Base-by-base conservation (phyloP, 768 basidiomycete genomes). In the Lentinula sp. region DNA sequence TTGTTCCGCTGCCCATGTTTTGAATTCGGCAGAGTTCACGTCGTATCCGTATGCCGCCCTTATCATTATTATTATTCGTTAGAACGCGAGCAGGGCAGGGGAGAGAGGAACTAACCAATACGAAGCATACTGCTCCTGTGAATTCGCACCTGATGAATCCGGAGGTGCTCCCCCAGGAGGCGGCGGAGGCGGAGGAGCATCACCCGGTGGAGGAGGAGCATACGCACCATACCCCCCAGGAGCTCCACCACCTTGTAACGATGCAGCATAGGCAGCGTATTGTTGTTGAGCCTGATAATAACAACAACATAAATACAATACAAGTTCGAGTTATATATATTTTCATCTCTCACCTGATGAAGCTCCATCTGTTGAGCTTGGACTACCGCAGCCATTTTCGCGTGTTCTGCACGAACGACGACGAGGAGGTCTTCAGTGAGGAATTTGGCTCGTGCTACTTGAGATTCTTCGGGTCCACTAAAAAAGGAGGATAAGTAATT, bases 21-120 rank as follows among this genome's bases (percentile, higher is more conserved):
- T 91, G 71, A 92, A 93, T 66, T 91, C 83, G 1, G 80, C 68
- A 3, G 91, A 89, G 69, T 92, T 93, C 62, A 92, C 87, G 66
- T 93, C 91, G 71, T 93, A 93, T 10, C 91, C 91, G 67, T 90
- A 91, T 5, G 87, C 86, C 62, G 91, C 87, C 91, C 91, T 91
- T 63, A 54, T 57, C 4, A 28, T 28, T 28, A 28, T 28, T 28
- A 28, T 3, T 28, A 28, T 28, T 28, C 28, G 42, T 23, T 57
- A 23, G 48, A 10, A 23, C 10, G 48, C 1, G 21, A 50, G 48
- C 23, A 10, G 6, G 7, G 4, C 11, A 10, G 1, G 16, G 52
- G 10, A 39, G 67, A 65, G n/a, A 71, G 71, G 37, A 73, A 73
- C 74, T 54, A 69, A 84, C 85, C 85, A 86, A 69, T 84, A 85